A percentile compares a stretch with the other conserved stretches of the same genome.
phyloP scores from a whole-genome alignment of 2,329 filamentous ascomycete genomes.

The Sclerotinia minor region DNA sequence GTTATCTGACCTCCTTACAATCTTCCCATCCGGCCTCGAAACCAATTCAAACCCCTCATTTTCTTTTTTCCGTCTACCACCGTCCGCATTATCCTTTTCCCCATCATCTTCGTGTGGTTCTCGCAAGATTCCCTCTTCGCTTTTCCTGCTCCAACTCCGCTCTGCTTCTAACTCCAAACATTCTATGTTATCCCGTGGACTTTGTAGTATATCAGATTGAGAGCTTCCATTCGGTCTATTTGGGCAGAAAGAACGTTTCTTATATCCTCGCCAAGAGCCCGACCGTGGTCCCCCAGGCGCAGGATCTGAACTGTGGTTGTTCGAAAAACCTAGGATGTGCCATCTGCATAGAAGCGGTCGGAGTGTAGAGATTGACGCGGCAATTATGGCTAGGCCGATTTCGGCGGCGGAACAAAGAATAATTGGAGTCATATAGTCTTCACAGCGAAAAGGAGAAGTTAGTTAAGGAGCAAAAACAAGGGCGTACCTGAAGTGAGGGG shows the following conservation, averaged over 20 bases:
- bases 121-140: background rate
- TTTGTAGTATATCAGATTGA: background rate
- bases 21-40: background rate
- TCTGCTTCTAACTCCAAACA: background rate
- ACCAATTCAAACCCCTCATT: background rate
- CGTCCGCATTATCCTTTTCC: background rate
- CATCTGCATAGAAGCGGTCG: conserved; percentile 10
- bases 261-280: background rate
- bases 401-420: conserved; percentile 7
- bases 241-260: background rate
- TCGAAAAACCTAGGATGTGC: background rate
- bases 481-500: too few relatives aligned
- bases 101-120: too few relatives aligned
- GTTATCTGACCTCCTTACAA: background rate
- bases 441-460: background rate
- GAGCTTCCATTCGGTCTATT: too few relatives aligned
- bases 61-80: background rate
- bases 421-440: background rate
- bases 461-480: background rate
- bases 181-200: background rate
- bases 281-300: background rate
- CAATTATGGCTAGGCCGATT: conserved; percentile 4
- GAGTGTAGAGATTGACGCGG: conserved; percentile 14
- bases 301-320: background rate
- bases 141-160: background rate